A percentile compares a stretch with the other conserved stretches of the same genome.
These are phyloP conservation scores for Logfia minima DNA, from an alignment of 129 eudicot genomes.

Conservation along the genomic window DNA sequence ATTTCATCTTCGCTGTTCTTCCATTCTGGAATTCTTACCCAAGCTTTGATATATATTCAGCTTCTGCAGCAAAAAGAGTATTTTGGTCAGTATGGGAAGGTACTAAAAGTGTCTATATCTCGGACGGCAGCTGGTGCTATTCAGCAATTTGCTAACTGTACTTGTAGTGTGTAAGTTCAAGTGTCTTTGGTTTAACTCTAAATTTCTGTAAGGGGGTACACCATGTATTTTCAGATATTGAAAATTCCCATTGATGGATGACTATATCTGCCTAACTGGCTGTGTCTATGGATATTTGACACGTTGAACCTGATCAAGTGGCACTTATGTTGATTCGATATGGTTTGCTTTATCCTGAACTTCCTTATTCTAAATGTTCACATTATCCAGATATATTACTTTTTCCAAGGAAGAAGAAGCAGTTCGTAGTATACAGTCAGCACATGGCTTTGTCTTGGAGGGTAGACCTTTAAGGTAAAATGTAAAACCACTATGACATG, in stretches of 20 bases:
- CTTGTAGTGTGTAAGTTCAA: slow-evolving; percentile 65
- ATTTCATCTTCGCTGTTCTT: neutral
- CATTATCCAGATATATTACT: slow-evolving; percentile 52
- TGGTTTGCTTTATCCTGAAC: slow-evolving; percentile 20
- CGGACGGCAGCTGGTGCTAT: slow-evolving; percentile 58
- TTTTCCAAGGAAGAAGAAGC: slow-evolving; percentile 62
- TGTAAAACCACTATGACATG: slow-evolving; percentile 29
- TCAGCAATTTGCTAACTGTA: slow-evolving; percentile 52
- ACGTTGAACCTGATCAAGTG: neutral
- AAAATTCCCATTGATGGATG: neutral
- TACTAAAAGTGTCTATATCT: slow-evolving; percentile 57
- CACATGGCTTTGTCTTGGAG: slow-evolving; percentile 58
- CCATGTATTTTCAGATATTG: neutral
- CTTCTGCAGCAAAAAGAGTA: slow-evolving; percentile 51
- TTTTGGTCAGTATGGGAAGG: slow-evolving; percentile 65
- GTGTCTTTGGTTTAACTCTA: neutral
- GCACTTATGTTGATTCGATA: slow-evolving; percentile 10
- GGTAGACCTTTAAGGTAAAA: slow-evolving; percentile 59
- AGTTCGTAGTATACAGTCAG: slow-evolving; percentile 56
- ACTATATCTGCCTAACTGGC: neutral
- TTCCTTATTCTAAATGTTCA: neutral
- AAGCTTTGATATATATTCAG: slow-evolving; percentile 29
- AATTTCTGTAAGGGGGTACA: neutral
- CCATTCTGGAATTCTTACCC: slow-evolving; percentile 5
- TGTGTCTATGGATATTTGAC: neutral